A percentile compares a stretch with the other conserved stretches of the same genome.
Evolutionary conservation across 176 grass and related monocot species (phyloP).

Genomic region (Oryza glaberrima): DNA sequence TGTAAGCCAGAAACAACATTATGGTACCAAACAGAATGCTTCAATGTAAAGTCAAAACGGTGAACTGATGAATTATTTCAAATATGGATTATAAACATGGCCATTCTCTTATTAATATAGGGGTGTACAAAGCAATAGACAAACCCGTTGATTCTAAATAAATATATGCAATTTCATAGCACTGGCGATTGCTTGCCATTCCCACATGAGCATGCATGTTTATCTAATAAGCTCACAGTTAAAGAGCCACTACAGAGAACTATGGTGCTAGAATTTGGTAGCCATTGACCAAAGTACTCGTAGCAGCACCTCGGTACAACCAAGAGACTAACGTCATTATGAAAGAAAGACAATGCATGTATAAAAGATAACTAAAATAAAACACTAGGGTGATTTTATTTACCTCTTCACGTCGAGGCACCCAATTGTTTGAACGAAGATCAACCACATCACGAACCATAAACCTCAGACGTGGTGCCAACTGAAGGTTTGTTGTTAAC

Average conservation of each 20-base stretch:
- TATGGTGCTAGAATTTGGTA: conserved; percentile 8
- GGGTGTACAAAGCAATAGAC: not conserved
- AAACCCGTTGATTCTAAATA: not conserved
- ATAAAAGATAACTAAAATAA: not conserved
- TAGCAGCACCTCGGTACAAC: not conserved
- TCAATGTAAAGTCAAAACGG: not conserved
- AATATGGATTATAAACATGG: not conserved
- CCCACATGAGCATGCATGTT: not conserved
- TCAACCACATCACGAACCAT: conserved; percentile 82
- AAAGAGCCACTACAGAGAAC: not conserved
- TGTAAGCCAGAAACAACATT: not conserved
- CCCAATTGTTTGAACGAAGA: conserved; percentile 81
- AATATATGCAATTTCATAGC: not conserved
- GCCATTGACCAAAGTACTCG: conserved; percentile 3
- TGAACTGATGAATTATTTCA: not conserved
- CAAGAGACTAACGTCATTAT: not conserved
- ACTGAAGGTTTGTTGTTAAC: conserved; percentile 56
- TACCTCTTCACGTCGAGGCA: conserved; percentile 91
- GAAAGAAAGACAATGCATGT: not conserved
- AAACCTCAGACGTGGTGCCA: conserved; percentile 72
- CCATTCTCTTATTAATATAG: not conserved
- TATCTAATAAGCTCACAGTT: not conserved
- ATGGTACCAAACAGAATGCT: not conserved
- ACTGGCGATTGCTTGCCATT: not conserved
- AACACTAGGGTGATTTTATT: conserved; percentile 27